Base-by-base conservation (phyloP, 768 basidiomycete species). In the Kwoniella heveanensis region DNA sequence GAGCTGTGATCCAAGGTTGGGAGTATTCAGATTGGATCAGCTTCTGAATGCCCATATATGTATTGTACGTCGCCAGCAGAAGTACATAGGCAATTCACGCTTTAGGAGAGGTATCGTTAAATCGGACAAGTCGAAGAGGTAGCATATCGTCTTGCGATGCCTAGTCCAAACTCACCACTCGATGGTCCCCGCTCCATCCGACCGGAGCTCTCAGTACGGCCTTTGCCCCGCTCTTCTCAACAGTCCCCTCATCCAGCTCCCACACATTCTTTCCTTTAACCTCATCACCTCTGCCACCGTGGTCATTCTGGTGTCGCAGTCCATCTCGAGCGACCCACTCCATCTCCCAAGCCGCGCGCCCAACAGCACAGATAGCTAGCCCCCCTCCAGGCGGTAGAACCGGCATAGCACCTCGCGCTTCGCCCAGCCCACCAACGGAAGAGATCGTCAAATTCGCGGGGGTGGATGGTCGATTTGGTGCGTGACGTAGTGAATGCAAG, bases 141-240 rank as follows among this genome's bases (percentile, higher is more conserved):
- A n/a, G n/a, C n/a, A n/a, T n/a, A n/a, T n/a, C n/a, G n/a, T n/a
- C n/a, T n/a, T n/a, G n/a, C n/a, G n/a, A n/a, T n/a, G n/a, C n/a
- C n/a, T 17, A 17, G 3, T 44, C 19, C 6, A 36, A 53, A 71
- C 74, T 67, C 54, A 73, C 71, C 53, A 77, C 66, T 17, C 76
- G 57, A 70, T 77, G 76, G 68, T 77, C 76, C 21, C 71, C 76
- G 60, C 71, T 72, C 76, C 76, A 77, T 4, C 73, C 73, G 0
- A 77, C 76, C 21, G 69, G 64, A 53, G 54, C 64, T 29, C 65
- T 56, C 53, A 77, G 51, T 17, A 74, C 73, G 21, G 71, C 71
- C 56, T 46, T 56, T 32, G 44, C 59, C 2, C 76, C 73, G 1
- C 57, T 67, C 9, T 22, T 50, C 27, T 62, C 53, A 17, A 77